Evolutionary conservation across 257 asterid genomes (phyloP).

Genomic region (Solanum paucissectum): DNA sequence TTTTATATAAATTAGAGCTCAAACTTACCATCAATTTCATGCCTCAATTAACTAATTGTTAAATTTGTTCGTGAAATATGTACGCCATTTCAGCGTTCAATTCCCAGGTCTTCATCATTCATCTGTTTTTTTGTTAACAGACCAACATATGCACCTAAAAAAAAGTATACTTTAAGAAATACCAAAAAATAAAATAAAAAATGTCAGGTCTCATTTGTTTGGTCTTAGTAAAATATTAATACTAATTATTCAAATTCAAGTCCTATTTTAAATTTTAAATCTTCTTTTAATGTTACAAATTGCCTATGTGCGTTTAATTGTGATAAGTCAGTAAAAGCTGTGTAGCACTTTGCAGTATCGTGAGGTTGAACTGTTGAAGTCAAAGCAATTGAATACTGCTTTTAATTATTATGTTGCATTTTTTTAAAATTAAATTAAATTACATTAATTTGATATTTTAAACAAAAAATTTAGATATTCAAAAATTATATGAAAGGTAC

Average conservation of each 20-base stretch:
- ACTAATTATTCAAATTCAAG: not conserved
- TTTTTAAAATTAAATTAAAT: too few relatives aligned
- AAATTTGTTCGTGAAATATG: not conserved
- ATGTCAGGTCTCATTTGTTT: not conserved
- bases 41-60: not conserved
- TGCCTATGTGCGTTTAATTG: not conserved
- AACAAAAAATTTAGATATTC: too few relatives aligned
- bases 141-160: not conserved
- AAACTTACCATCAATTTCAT: not conserved
- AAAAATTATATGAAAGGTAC: too few relatives aligned
- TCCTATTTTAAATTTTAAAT: too few relatives aligned
- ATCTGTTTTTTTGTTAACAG: not conserved
- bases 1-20: not conserved
- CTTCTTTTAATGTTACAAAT: not conserved
- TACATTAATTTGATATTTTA: too few relatives aligned
- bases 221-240: not conserved
- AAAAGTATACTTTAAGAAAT: too few relatives aligned
- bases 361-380: not conserved
- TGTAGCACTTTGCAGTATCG: not conserved
- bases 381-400: not conserved
- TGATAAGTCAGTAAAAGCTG: not conserved
- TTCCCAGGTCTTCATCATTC: not conserved
- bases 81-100: not conserved
- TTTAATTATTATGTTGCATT: not conserved
- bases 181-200: too few relatives aligned